Percentiles rank a stretch among this genome's conserved stretches.
These are phyloP conservation scores for Solioccasus polychromus DNA, from an alignment of 768 basidiomycete genomes.

Conservation along the genomic window DNA sequence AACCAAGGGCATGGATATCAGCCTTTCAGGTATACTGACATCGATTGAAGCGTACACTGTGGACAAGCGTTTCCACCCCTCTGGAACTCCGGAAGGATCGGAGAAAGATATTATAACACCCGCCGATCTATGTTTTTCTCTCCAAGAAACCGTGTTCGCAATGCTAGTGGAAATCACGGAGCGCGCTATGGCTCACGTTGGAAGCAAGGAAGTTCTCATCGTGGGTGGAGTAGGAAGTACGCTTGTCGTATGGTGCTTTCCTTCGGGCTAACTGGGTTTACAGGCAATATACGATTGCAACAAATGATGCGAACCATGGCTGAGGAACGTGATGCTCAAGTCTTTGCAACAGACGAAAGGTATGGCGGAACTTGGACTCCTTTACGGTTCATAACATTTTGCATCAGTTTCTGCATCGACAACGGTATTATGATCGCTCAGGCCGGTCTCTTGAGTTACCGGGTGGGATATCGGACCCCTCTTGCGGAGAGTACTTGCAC, in stretches of 20 bases:
- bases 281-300: slow-evolving; percentile 90
- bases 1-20: slow-evolving; percentile 98
- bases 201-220: slow-evolving; percentile 92
- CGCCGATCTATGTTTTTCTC: slow-evolving; percentile 93
- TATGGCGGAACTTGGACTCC: slow-evolving; percentile 30
- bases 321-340: slow-evolving; percentile 76
- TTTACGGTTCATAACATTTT: not conserved
- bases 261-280: not conserved
- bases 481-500: slow-evolving; percentile 84
- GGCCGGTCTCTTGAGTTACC: slow-evolving; percentile 85
- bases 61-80: slow-evolving; percentile 78
- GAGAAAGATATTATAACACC: slow-evolving; percentile 79
- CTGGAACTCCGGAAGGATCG: slow-evolving; percentile 33
- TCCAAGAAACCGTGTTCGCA: slow-evolving; percentile 95
- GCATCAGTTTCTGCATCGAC: slow-evolving; percentile 94
- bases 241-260: slow-evolving; percentile 29
- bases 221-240: slow-evolving; percentile 99
- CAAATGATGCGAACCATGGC: slow-evolving; percentile 99
- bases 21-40: slow-evolving; percentile 90
- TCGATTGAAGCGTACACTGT: slow-evolving; percentile 83
- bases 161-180: slow-evolving; percentile 99
- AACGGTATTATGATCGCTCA: slow-evolving; percentile 99
- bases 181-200: slow-evolving; percentile 98
- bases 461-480: slow-evolving; percentile 85
- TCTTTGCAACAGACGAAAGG: slow-evolving; percentile 97